Base-by-base conservation (phyloP, 345 rosid genomes). In the Eucalyptus erythrocorys region DNA sequence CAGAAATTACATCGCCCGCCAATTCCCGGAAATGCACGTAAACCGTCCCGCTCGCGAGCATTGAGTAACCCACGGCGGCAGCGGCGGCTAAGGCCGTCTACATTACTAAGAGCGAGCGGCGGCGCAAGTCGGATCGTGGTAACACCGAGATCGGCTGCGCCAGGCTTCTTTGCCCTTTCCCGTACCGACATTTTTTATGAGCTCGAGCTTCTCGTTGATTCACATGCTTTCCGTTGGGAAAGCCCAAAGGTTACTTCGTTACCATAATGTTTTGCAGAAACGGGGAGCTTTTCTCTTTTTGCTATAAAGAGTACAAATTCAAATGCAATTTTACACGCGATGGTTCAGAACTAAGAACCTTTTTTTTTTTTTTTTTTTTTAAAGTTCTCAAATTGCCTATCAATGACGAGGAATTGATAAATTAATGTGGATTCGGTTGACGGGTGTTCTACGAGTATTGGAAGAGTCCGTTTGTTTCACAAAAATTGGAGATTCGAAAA, bases 321-420 rank as follows among this genome's bases (percentile, higher is more conserved):
- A 59, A 27, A 0, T 59, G 14, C 66, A 4, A 59, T 59, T 59
- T 59, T 59, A 55, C n/a, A 27, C 32, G 32, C 32, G 7, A 27
- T 7, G 32, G 32, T 27, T 59, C 68, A 27, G 14, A 27, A 27
- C 68, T 27, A 59, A 27, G 34, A 14, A 64, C 30, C 7, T 14
- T 0, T 4, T n/a, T 2, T 64, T n/a, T n/a, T 14, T 0, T 4
- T n/a, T 2, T 64, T 14, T 0, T 4, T n/a, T 2, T 64, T 64
- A 2, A 34, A 71, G 26, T 71, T 19, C 43, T 71, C 43, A 71
- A 68, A 9, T 71, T 5, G 43, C 14, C 45, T 22, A 17, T 71
- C 3, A 17, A 37, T 37, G 81, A 71, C 5, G 26, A 71, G 13
- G 21, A 34, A 10, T n/a, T 14, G 19, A 64, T 71, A 5, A 71